Evolutionary conservation across 2,329 filamentous ascomycete species (phyloP), one percentile per base, ranked within the genome.

Genomic region (Paraconiothyrium brasiliense): DNA sequence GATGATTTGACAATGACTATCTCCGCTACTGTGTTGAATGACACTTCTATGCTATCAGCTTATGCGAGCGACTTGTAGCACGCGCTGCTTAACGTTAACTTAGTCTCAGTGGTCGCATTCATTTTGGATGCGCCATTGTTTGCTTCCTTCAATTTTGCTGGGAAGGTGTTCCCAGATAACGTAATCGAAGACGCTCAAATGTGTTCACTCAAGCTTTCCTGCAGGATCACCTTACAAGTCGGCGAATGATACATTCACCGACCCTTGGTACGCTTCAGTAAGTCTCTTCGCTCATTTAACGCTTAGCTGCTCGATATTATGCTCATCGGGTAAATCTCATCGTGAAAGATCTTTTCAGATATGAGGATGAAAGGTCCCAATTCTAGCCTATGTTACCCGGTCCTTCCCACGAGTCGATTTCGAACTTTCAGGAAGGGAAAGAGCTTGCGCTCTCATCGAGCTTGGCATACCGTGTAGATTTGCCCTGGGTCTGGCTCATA

Each of bases 331-430:
- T 1, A 48, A 61, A 7, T 20, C 35, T 60, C 6, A 73, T 57
- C 2, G 66, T 70, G 47, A 73, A 66, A 13, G 64, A 62, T 54
- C 73, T 76, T 35, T 67, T 54, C 22, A 72, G 66, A 57, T 76
- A 78, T 1, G 65, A 67, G 1, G 56, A 46, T 2, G 76, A 27
- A 0, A 48, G 44, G 1, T 66, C 49, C 68, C 67, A 76, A 32
- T 67, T 65, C 76, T 74, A 79, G 7, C 67, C 69, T 6, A 59
- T 44, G 48, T 77, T 78, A 2, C 76, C 76, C 20, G 77, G 57
- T 44, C 63, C 24, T 41, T 67, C 75, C 78, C 78, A 80, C 0
- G 71, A 66, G 65, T 80, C 66, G 32, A 76, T 27, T 39, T 68
- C 70, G 16, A 61, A 46, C 22, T 60, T 58, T 20, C 64, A 69